These are phyloP conservation scores for Hebeloma cylindrosporum DNA, from an alignment of 768 basidiomycete species.

Conservation along the genomic window DNA sequence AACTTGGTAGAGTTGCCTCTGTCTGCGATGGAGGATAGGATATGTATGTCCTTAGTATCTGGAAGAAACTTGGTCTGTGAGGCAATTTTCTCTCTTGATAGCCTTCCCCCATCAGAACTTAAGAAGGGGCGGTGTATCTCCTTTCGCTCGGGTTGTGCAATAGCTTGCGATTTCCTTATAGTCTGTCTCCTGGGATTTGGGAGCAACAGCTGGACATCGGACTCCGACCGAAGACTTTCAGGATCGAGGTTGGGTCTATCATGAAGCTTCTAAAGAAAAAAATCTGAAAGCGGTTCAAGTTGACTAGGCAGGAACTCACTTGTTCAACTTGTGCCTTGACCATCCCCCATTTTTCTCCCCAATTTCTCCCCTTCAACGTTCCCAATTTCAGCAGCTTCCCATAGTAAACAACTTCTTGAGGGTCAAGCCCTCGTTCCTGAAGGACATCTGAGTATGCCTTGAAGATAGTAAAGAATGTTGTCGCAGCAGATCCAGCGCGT, in stretches of 20 bases:
- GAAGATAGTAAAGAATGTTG: constrained; percentile 78
- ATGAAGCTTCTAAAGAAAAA: neutral
- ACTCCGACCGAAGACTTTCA: constrained; percentile 15
- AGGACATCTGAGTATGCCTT: constrained; percentile 84
- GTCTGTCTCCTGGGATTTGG: too few relatives aligned
- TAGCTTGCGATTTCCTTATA: too few relatives aligned
- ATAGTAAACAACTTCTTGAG: constrained; percentile 80
- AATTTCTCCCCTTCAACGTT: constrained; percentile 74
- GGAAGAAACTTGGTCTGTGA: constrained; percentile 4
- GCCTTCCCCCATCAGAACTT: too few relatives aligned
- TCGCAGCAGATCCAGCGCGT: constrained; percentile 65
- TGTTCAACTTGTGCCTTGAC: constrained; percentile 61
- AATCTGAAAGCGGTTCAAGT: too few relatives aligned
- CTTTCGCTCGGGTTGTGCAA: too few relatives aligned
- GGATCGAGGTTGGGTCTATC: constrained; percentile 13
- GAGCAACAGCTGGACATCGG: constrained; percentile 6
- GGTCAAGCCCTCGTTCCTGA: constrained; percentile 71
- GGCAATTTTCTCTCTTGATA: neutral
- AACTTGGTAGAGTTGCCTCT: constrained; percentile 2
- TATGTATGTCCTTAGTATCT: constrained; percentile 9
- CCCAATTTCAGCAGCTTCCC: constrained; percentile 81
- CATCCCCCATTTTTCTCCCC: constrained; percentile 79
- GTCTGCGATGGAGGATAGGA: constrained; percentile 9
- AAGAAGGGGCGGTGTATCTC: too few relatives aligned
- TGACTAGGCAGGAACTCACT: constrained; percentile 13